These are phyloP conservation scores for Pseudogymnoascus sp. DNA, from an alignment of 2,329 filamentous ascomycete genomes.

Conservation along the genomic window DNA sequence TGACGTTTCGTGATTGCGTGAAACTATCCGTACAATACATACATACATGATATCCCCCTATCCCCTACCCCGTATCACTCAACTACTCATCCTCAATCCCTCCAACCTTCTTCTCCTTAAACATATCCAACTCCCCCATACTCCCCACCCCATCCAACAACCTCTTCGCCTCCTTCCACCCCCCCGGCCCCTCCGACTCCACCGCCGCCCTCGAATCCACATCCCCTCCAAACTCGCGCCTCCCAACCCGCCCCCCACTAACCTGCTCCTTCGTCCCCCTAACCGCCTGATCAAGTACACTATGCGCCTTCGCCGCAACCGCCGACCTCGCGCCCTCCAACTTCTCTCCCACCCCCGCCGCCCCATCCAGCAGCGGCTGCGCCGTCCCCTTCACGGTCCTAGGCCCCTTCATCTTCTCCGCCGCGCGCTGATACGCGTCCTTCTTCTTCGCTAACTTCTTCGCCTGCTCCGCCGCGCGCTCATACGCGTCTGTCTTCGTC, in stretches of 20 bases:
- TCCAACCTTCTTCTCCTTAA: neutral
- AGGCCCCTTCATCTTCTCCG: constrained; percentile 8
- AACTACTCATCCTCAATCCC: neutral
- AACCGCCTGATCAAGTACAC: constrained; percentile 11
- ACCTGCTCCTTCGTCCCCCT: neutral
- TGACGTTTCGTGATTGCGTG: neutral
- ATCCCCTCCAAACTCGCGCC: neutral
- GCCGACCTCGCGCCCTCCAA: neutral
- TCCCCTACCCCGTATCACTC: neutral
- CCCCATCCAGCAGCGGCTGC: neutral
- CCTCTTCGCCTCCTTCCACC: constrained; percentile 12
- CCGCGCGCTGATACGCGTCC: constrained; percentile 18
- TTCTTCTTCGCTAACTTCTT: constrained; percentile 12
- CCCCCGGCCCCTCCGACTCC: neutral
- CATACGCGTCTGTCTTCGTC: constrained; percentile 15
- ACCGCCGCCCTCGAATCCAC: neutral
- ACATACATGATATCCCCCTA: neutral
- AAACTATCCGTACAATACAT: neutral
- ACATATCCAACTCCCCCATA: neutral
- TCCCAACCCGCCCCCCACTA: constrained; percentile 13
- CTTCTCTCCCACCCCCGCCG: neutral
- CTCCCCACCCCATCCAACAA: neutral
- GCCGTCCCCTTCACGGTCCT: neutral
- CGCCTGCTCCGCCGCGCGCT: constrained; percentile 13
- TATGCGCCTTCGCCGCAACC: neutral